Evolutionary conservation across 768 basidiomycete genomes (phyloP).

Genomic region (Agrocybe praecox): DNA sequence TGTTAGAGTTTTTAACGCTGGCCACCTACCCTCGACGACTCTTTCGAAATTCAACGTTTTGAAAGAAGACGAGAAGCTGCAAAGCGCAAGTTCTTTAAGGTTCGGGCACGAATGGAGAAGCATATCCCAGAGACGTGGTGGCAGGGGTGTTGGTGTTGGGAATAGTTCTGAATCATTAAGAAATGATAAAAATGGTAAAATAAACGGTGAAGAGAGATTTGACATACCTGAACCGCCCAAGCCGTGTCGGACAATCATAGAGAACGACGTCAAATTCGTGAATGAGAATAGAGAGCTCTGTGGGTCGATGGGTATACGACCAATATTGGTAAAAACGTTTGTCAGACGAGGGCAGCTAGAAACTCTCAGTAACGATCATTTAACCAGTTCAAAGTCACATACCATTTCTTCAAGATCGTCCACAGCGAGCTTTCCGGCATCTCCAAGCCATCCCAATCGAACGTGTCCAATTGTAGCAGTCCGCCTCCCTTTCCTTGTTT

Average conservation of each 20-base stretch:
- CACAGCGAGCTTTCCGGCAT: conserved; percentile 44
- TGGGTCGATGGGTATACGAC: conserved; percentile 33
- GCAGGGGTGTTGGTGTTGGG: conserved; percentile 40
- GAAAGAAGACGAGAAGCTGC: conserved; percentile 49
- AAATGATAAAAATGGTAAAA: neutral
- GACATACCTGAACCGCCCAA: conserved; percentile 35
- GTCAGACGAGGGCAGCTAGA: conserved; percentile 44
- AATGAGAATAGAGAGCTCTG: conserved; percentile 44
- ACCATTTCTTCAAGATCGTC: conserved; percentile 40
- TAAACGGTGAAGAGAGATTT: no score
- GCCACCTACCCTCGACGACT: conserved; percentile 41
- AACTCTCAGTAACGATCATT: neutral
- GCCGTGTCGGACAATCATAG: conserved; percentile 48
- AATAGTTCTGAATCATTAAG: conserved; percentile 29
- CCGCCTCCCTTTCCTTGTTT: neutral
- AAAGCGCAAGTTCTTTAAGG: conserved; percentile 51
- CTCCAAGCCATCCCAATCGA: conserved; percentile 57
- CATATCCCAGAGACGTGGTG: conserved; percentile 49
- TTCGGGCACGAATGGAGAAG: conserved; percentile 45
- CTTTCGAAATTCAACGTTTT: conserved; percentile 46
- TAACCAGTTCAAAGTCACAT: conserved; percentile 17
- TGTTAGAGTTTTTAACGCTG: conserved; percentile 42
- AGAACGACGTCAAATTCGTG: conserved; percentile 44
- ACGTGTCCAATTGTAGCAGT: conserved; percentile 39
- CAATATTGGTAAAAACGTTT: conserved; percentile 48